Evolutionary conservation across 805 yeast genomes (phyloP).

Genomic region (Nakazawaea holstii): DNA sequence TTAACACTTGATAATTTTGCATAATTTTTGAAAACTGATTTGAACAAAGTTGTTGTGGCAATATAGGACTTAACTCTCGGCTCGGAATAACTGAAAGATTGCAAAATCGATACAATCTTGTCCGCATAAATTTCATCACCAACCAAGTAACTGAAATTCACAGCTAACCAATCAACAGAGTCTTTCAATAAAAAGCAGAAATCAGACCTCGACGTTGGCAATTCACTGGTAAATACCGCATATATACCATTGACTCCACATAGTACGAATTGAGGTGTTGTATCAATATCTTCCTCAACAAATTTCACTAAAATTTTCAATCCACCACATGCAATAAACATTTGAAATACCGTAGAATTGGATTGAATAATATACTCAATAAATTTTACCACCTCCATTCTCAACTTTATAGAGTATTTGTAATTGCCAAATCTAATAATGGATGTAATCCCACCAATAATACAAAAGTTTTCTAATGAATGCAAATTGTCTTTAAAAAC

Average conservation of each 20-base stretch:
- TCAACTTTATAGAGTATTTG: neutral
- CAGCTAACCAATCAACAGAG: conserved; percentile 28
- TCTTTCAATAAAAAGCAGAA: conserved; percentile 39
- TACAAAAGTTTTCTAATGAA: conserved; percentile 11
- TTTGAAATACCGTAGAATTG: conserved; percentile 27
- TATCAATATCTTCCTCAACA: conserved; percentile 38
- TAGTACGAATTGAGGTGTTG: conserved; percentile 33
- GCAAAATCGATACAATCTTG: conserved; percentile 31
- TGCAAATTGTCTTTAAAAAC: neutral
- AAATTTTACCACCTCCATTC: conserved; percentile 7
- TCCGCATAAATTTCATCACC: conserved; percentile 14
- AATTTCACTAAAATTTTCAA: conserved; percentile 32
- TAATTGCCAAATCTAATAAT: conserved; percentile 1
- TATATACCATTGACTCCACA: conserved; percentile 34
- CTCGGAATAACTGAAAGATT: conserved; percentile 36
- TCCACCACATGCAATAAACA: conserved; percentile 42
- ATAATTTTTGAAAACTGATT: conserved; percentile 30
- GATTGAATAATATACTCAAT: neutral
- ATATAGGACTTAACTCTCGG: conserved; percentile 27
- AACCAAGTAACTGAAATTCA: conserved; percentile 23
- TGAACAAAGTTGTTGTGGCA: conserved; percentile 23
- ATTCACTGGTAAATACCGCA: conserved; percentile 28
- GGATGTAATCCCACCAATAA: conserved; percentile 11
- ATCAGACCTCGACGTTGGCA: conserved; percentile 33
- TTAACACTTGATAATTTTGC: conserved; percentile 22